Base-by-base conservation (phyloP, 495 filamentous ascomycete genomes). In the Annulohypoxylon maeteangense region DNA sequence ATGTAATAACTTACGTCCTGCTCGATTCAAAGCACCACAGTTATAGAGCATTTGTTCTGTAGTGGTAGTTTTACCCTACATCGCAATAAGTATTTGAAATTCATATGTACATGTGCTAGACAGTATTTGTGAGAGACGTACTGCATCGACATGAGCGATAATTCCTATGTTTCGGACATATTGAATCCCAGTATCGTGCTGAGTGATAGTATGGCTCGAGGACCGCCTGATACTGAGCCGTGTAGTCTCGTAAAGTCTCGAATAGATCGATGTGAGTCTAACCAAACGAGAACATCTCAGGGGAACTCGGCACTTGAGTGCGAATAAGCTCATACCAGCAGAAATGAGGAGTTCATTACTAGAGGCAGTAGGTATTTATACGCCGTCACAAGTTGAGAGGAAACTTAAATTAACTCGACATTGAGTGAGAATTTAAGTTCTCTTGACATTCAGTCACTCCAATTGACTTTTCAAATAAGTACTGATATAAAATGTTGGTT, bases 41-140 rank as follows among this genome's bases (percentile, higher is more conserved):
- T 98, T 97, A 74, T 95, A 98, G 75, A 99, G 91, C 95, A 98
- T 98, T 57, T 97, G 94, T 88, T 99, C 96, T 4, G 96, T 98
- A 0, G 96, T 99, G 0, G 96, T 99, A 7, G 96, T 99, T 86
- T 99, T 99, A 51, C 96, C 95, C 91, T 93, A 71, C 32, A 27
- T 14, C 3, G 11, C 18, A 11, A 20, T 74, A 14, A 50, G 34
- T 54, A 10, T 31, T 12, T 50, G 71, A 22, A 72, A 68, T 63
- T 2, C 25, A 29, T 65, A 71, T 14, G 62, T 27, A 23, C 7
- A n/a, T n/a, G n/a, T n/a, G n/a, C n/a, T n/a, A 11, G 53, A 1
- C 8, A 6, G 7, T 47, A 12, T 10, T 38, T 11, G 8, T 7
- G 45, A 23, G 42, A 34, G 6, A 83, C 89, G 58, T 81, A 93